Evolutionary conservation across 2,329 filamentous ascomycete species (phyloP).

Genomic region (Exophiala phaeomuriformis): DNA sequence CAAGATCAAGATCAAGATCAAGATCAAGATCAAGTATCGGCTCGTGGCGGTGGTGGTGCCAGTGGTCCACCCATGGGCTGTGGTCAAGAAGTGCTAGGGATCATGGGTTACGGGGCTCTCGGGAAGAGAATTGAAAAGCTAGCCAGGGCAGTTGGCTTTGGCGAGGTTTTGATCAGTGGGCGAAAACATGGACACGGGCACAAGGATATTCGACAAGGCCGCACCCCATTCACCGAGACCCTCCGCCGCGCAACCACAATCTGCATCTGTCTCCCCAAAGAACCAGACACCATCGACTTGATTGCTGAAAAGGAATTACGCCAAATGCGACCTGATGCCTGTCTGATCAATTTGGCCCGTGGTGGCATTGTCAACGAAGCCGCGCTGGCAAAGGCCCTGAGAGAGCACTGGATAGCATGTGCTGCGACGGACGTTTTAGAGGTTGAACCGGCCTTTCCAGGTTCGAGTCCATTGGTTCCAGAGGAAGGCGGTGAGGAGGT

Average conservation of each 20-base stretch:
- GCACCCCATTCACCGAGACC: constrained; percentile 30
- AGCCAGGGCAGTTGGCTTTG: constrained; percentile 43
- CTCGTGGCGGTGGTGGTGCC: too few relatives aligned
- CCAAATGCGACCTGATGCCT: constrained; percentile 39
- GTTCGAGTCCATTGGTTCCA: constrained; percentile 38
- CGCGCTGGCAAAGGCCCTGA: constrained; percentile 42
- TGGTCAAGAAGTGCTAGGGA: constrained; percentile 43
- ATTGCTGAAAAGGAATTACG: constrained; percentile 37
- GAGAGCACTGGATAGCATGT: constrained; percentile 40
- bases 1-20: too few relatives aligned
- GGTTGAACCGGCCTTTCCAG: constrained; percentile 41
- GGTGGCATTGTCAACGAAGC: constrained; percentile 47
- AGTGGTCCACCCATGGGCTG: constrained; percentile 39
- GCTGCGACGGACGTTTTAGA: constrained; percentile 47
- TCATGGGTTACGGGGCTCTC: constrained; percentile 46
- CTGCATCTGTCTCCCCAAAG: constrained; percentile 31
- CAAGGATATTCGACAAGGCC: constrained; percentile 11
- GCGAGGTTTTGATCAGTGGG: constrained; percentile 42
- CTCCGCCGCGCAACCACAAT: constrained; percentile 30
- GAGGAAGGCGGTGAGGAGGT: constrained; percentile 34
- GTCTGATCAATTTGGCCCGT: constrained; percentile 45
- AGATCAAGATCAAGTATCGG: too few relatives aligned
- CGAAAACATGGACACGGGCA: constrained; percentile 33
- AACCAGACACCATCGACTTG: constrained; percentile 31
- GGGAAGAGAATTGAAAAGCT: constrained; percentile 43